Evolutionary conservation across 352 stramenopile genomes (phyloP).

Genomic region (Phytophthora chlamydospora): DNA sequence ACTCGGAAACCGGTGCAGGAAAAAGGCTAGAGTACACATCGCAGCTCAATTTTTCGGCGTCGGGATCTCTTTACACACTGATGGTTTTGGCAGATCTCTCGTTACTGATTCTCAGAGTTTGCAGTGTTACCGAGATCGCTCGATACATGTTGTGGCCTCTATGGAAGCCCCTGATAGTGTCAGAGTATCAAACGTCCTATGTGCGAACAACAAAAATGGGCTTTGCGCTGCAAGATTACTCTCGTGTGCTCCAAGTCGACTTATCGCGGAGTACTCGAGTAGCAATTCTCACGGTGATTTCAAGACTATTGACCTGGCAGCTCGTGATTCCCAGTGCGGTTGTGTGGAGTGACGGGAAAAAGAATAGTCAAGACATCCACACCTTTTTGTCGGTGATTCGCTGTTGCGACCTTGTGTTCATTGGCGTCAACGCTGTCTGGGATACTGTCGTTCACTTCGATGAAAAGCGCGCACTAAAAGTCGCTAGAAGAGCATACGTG

Average conservation of each 20-base stretch:
- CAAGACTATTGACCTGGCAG: constrained; percentile 55
- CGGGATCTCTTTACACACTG: constrained; percentile 49
- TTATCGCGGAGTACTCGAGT: constrained; percentile 49
- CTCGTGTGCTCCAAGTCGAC: constrained; percentile 38
- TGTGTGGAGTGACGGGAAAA: constrained; percentile 35
- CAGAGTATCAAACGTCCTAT: constrained; percentile 23
- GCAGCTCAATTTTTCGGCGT: constrained; percentile 49
- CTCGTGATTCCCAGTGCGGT: constrained; percentile 48
- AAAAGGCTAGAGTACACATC: constrained; percentile 37
- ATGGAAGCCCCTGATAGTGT: constrained; percentile 29
- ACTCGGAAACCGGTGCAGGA: constrained; percentile 4
- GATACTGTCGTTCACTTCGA: constrained; percentile 30
- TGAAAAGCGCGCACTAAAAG: constrained; percentile 34
- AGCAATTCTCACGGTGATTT: constrained; percentile 39
- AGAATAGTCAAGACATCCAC: constrained; percentile 32
- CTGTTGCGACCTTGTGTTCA: constrained; percentile 40
- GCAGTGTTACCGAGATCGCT: constrained; percentile 41
- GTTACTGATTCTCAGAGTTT: constrained; percentile 41
- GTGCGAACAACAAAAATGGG: constrained; percentile 39
- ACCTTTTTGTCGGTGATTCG: constrained; percentile 45
- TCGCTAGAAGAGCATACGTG: constrained; percentile 43
- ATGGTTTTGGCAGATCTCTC: constrained; percentile 50
- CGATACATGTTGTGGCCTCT: constrained; percentile 38
- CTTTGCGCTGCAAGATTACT: constrained; percentile 41
- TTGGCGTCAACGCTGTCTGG: constrained; percentile 48